A percentile compares a stretch with the other conserved stretches of the same genome.
Evolutionary conservation across 208 protist genomes (phyloP).

Genomic region (Sergeia podlipaevii): DNA sequence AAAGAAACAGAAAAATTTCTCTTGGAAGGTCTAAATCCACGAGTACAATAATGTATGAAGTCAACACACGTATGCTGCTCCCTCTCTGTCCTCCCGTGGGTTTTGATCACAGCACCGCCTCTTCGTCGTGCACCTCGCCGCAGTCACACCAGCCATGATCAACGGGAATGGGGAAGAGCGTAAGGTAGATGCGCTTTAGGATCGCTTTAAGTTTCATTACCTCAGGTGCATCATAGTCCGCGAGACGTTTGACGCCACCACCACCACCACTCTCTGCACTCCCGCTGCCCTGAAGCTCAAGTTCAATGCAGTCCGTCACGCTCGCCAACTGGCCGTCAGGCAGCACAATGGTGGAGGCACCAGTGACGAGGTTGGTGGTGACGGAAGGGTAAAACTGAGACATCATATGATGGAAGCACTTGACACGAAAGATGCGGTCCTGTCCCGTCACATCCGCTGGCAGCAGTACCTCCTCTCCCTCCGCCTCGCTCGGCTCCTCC

Average conservation of each 20-base stretch:
- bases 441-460: constrained; percentile 74
- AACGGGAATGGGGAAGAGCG: constrained; percentile 86
- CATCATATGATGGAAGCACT: constrained; percentile 93
- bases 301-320: constrained; percentile 84
- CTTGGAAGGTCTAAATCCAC: too few relatives aligned
- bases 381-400: constrained; percentile 83
- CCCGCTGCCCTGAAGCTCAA: constrained; percentile 53
- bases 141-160: constrained; percentile 91
- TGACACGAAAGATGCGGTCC: constrained; percentile 85
- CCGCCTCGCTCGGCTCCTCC: constrained; percentile 37
- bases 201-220: constrained; percentile 72
- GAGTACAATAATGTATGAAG: too few relatives aligned
- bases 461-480: constrained; percentile 42
- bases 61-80: background rate
- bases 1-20: background rate
- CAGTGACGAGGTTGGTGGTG: constrained; percentile 73
- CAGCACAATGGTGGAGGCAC: constrained; percentile 54
- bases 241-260: constrained; percentile 18
- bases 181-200: constrained; percentile 87
- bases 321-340: constrained; percentile 62
- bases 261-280: background rate
- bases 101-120: constrained; percentile 24
- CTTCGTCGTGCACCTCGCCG: constrained; percentile 78
- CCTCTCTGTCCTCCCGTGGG: background rate
- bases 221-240: constrained; percentile 48